phyloP scores from a whole-genome alignment of 345 rosid species.

The Gossypium stocksii region DNA sequence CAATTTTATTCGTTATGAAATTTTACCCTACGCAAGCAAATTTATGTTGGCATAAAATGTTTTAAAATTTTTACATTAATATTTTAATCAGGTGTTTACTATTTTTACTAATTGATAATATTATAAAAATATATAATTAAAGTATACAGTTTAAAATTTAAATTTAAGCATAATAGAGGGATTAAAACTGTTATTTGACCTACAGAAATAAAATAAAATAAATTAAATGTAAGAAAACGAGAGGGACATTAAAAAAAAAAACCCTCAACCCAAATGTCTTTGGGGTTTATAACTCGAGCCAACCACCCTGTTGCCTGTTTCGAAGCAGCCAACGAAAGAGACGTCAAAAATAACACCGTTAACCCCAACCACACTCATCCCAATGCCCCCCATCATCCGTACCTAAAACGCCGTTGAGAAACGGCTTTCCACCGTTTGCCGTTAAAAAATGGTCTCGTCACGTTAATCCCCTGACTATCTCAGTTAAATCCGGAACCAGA shows the following conservation, averaged over 20 bases:
- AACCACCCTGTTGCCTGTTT: slow-evolving; percentile 52
- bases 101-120: too few species aligned
- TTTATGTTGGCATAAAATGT: too few species aligned
- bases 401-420: background rate
- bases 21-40: too few species aligned
- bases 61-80: too few species aligned
- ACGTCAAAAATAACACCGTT: slow-evolving; percentile 32
- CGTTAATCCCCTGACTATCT: slow-evolving; percentile 9
- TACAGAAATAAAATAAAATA: too few species aligned
- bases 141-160: too few species aligned
- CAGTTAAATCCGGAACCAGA: slow-evolving; percentile 30
- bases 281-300: slow-evolving; percentile 45
- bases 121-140: too few species aligned
- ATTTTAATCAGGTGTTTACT: too few species aligned
- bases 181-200: too few species aligned
- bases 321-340: slow-evolving; percentile 55
- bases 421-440: slow-evolving; percentile 16
- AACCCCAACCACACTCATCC: slow-evolving; percentile 16
- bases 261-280: slow-evolving; percentile 33
- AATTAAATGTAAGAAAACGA: background rate
- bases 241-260: background rate
- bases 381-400: background rate
- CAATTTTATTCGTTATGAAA: too few species aligned
- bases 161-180: too few species aligned
- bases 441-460: slow-evolving; percentile 20